Conservation (phyloP, 768 basidiomycete species). For the Termitomyces sp. region DNA sequence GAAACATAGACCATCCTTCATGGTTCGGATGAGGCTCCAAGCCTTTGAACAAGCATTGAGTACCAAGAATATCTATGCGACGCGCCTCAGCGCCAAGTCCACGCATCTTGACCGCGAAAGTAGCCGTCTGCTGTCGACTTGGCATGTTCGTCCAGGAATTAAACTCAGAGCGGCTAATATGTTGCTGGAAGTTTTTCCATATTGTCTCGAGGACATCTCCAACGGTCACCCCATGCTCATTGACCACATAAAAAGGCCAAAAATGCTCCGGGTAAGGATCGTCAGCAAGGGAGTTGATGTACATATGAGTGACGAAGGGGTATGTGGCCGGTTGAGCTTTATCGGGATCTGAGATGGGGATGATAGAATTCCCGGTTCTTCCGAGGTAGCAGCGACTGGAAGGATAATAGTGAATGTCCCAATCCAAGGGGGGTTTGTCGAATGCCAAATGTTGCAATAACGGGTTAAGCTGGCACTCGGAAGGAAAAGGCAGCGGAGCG, state of each 20-base stretch:
- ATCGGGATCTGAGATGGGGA: conserved; percentile 30
- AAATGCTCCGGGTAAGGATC: conserved; percentile 42
- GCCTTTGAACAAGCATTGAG: conserved; percentile 44
- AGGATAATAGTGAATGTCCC: conserved; percentile 35
- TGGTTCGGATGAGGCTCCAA: conserved; percentile 44
- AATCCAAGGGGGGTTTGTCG: conserved; percentile 38
- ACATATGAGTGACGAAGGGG: conserved; percentile 54
- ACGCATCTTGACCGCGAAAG: conserved; percentile 24
- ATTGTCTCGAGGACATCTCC: conserved; percentile 47
- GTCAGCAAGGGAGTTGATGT: conserved; percentile 47
- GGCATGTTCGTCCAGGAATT: conserved; percentile 23
- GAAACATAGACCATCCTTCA: conserved; percentile 38
- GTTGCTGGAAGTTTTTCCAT: conserved; percentile 35
- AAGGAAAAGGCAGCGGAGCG: conserved; percentile 38
- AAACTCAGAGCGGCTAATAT: conserved; percentile 29
- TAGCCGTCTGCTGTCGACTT: conserved; percentile 25
- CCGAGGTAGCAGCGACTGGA: conserved; percentile 24
- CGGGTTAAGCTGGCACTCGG: conserved; percentile 51
- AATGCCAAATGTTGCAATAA: conserved; percentile 41
- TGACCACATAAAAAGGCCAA: conserved; percentile 52
- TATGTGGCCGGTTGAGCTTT: conserved; percentile 58
- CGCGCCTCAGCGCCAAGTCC: conserved; percentile 17
- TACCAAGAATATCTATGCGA: conserved; percentile 45
- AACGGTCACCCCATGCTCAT: conserved; percentile 40
- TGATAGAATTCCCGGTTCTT: conserved; percentile 18